phyloP scores from a whole-genome alignment of 2,329 filamentous ascomycete genomes.

The Nigrospora osmanthi region DNA sequence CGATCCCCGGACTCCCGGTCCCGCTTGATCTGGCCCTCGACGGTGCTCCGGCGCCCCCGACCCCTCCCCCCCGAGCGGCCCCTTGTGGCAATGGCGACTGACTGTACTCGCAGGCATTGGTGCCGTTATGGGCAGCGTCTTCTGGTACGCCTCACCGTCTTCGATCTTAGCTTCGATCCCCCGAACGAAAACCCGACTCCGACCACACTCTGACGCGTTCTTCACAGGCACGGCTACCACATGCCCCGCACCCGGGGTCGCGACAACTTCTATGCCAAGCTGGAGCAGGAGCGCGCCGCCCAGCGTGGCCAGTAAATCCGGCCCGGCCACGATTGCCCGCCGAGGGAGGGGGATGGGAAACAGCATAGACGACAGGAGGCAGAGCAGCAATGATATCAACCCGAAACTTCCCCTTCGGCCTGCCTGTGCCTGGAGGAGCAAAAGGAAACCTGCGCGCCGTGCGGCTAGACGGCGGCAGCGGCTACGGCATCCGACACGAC shows the following conservation, averaged over 20 bases:
- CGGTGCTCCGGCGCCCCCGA: neutral
- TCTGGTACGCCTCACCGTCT: constrained; percentile 39
- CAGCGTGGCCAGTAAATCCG: constrained; percentile 11
- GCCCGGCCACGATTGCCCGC: neutral
- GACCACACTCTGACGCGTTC: neutral
- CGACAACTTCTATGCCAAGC: constrained; percentile 50
- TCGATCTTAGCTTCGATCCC: neutral
- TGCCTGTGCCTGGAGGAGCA: too few relatives aligned
- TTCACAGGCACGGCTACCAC: constrained; percentile 53
- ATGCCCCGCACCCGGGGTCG: constrained; percentile 50
- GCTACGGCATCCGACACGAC: too few relatives aligned
- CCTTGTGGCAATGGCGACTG: constrained; percentile 16
- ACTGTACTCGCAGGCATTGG: constrained; percentile 38
- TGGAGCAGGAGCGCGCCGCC: constrained; percentile 47
- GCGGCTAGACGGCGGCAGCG: too few relatives aligned
- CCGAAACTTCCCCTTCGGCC: too few relatives aligned
- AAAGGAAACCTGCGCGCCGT: too few relatives aligned
- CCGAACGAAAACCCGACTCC: neutral
- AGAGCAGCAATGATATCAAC: neutral
- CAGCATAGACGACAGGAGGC: neutral
- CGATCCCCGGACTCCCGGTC: neutral
- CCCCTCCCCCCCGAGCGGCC: neutral
- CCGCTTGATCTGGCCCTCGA: neutral
- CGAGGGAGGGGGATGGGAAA: neutral
- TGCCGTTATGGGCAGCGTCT: constrained; percentile 45